Base-by-base conservation (phyloP, 1,139 yeast genomes). In the Candida buenavistaensis region DNA sequence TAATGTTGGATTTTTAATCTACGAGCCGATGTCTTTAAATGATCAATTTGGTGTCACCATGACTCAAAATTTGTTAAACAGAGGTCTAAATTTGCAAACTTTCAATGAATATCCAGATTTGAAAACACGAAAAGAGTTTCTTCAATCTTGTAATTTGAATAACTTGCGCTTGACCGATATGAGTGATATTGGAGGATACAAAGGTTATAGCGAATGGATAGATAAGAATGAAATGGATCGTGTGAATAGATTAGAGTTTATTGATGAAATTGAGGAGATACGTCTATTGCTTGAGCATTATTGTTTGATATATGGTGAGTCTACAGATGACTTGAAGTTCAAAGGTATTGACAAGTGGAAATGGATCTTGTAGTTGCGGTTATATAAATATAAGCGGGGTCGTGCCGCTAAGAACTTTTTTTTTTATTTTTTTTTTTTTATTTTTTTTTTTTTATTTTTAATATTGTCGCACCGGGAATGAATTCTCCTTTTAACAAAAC, bases 211-310 rank as follows among this genome's bases (percentile, higher is more conserved):
- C 12, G 13, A n/a, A 7, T 22, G 24, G 24, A 22, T 22, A 22
- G 24, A 22, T 3, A 11, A 22, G 11, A 1, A 36, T 44, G 7
- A 36, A 51, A 2, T 80, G 90, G 83, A 57, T 83, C 0, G 44
- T 57, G 69, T 89, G 1, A 72, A 77, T 37, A 54, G 62, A 20
- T 65, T 90, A 32, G 97, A 92, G 54, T 68, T 89, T 47, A 65
- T 92, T 25, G 98, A 92, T 59, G 98, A 92, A 55, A 62, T 88
- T 10, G 98, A 92, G 59, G 98, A 92, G 53, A 69, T 92, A 50
- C 66, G 69, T 45, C 62, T 92, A 27, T 67, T 92, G 39, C 75
- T 87, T 44, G 71, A 74, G 28, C 98, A 92, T 57, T 92, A 92
- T 52, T 82, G 95, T 37, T 41, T 59, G 25, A 43, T 51, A 13